These are phyloP conservation scores for Schizophyllum commune DNA, from an alignment of 1,284 basidiomycete genomes.

Conservation along the genomic window DNA sequence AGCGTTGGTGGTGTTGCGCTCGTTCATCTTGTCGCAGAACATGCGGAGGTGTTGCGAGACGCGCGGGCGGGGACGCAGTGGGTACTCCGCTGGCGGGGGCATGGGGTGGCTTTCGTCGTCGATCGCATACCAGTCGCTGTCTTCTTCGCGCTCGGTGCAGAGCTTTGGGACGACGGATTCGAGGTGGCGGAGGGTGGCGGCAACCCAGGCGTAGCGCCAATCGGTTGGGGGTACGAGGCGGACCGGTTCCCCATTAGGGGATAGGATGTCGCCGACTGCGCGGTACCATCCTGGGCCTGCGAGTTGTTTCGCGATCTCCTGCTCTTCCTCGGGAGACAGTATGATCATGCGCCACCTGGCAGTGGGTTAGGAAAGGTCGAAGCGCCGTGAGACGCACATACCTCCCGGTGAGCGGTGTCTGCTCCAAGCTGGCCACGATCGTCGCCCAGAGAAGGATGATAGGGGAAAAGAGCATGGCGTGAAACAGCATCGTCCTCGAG, in stretches of 20 bases:
- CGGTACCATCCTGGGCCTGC: slow-evolving; percentile 80
- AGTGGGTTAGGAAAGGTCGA: neutral
- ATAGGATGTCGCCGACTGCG: slow-evolving; percentile 72
- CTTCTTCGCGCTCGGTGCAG: slow-evolving; percentile 44
- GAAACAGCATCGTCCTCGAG: slow-evolving; percentile 41
- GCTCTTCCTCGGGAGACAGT: slow-evolving; percentile 86
- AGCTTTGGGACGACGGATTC: slow-evolving; percentile 66
- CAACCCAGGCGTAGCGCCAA: slow-evolving; percentile 84
- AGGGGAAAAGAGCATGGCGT: slow-evolving; percentile 61
- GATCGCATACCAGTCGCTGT: slow-evolving; percentile 48
- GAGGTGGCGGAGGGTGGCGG: slow-evolving; percentile 63
- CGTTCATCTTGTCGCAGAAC: slow-evolving; percentile 42
- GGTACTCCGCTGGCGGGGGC: slow-evolving; percentile 68
- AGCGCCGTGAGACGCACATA: slow-evolving; percentile 23
- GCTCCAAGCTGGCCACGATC: slow-evolving; percentile 71
- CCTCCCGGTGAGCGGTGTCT: slow-evolving; percentile 81
- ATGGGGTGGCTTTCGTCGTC: slow-evolving; percentile 42
- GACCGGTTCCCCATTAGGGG: slow-evolving; percentile 52
- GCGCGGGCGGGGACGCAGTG: slow-evolving; percentile 63
- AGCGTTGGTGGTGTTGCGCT: slow-evolving; percentile 29
- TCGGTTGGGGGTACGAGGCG: slow-evolving; percentile 60
- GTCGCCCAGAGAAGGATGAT: slow-evolving; percentile 65
- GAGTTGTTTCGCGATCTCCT: slow-evolving; percentile 70
- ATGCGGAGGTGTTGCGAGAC: slow-evolving; percentile 55
- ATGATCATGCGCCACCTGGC: slow-evolving; percentile 77